Conservation (phyloP, 2,329 filamentous ascomycete species). For the Dryadomyces sulphureus region DNA sequence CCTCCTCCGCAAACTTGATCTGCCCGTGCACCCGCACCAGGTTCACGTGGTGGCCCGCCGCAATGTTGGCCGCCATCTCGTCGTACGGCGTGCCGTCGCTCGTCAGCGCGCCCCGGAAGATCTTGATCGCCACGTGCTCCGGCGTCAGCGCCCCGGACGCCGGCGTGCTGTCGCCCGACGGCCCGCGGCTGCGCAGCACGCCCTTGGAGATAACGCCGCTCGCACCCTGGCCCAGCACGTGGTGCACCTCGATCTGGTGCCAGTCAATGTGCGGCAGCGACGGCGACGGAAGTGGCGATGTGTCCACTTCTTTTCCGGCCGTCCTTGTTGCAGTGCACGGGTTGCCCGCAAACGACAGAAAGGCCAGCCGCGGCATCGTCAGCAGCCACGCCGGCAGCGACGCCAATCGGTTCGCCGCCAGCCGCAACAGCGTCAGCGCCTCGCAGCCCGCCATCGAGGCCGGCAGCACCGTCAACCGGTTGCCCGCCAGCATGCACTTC, state of each 20-base stretch:
- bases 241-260: conserved; percentile 23
- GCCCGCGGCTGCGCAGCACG: conserved; percentile 9
- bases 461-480: conserved; percentile 24
- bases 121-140: conserved; percentile 26
- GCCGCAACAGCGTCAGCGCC: conserved; percentile 26
- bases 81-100: conserved; percentile 32
- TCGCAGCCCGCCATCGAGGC: conserved; percentile 26
- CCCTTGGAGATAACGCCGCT: conserved; percentile 30
- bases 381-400: conserved; percentile 28
- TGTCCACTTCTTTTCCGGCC: background rate
- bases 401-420: conserved; percentile 26
- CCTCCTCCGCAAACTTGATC: conserved; percentile 15
- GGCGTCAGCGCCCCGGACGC: conserved; percentile 1
- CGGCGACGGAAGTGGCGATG: conserved; percentile 5
- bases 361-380: conserved; percentile 26
- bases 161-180: conserved; percentile 4
- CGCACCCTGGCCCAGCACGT: conserved; percentile 27
- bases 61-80: conserved; percentile 31
- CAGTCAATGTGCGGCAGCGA: conserved; percentile 24
- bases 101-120: conserved; percentile 31
- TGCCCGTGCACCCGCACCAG: conserved; percentile 29
- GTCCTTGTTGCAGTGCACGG: conserved; percentile 20
- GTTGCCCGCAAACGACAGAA: conserved; percentile 32
- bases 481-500: conserved; percentile 35
- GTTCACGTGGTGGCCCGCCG: conserved; percentile 28